Base-by-base conservation (phyloP, 148 eudicot genomes). In the Vaccinium corymbosum region DNA sequence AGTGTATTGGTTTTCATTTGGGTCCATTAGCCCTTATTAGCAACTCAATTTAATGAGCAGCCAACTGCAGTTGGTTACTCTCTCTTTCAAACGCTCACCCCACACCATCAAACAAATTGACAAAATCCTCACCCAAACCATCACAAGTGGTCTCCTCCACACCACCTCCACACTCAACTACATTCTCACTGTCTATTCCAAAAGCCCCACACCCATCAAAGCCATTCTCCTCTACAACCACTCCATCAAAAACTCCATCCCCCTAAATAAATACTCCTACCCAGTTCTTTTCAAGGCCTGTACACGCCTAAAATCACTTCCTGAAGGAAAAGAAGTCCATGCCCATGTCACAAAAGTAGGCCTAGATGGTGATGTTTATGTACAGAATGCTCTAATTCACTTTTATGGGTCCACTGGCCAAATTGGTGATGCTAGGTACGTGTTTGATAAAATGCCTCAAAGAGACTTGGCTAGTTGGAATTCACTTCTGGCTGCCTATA, bases 301-400 rank as follows among this genome's bases (percentile, higher is more conserved):
- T 12, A 12, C 81, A 22, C 35, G 57, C 27, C 27, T 51, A 22
- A 8, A 35, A 22, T 76, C 73, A 48, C 27, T 82, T 11, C 17
- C 50, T 5, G 76, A 76, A 75, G 84, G 84, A 7, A 81, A 81
- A 76, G 73, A 73, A 57, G 12, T 81, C 50, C 86, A 80, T 42
- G 84, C 84, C 80, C 84, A 81, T 74, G 46, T 85, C 57, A 76
- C 49, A 75, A 85, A 81, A 85, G 27, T 76, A 57, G 84, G 84
- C 38, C 84, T 81, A 48, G 70, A 53, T 7, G 5, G 49, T 2
- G 70, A 85, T 61, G 56, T 85, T 51, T 81, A 61, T 42, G 82
- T 77, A 42, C 81, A 82, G 57, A 85, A 85, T 82, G 81, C 84
- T 81, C 82, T 85, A 2, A 17, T 85, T 85, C 84, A 85, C 22